Conservation (phyloP, 805 yeast genomes). For the Wickerhamomyces bisporus region DNA sequence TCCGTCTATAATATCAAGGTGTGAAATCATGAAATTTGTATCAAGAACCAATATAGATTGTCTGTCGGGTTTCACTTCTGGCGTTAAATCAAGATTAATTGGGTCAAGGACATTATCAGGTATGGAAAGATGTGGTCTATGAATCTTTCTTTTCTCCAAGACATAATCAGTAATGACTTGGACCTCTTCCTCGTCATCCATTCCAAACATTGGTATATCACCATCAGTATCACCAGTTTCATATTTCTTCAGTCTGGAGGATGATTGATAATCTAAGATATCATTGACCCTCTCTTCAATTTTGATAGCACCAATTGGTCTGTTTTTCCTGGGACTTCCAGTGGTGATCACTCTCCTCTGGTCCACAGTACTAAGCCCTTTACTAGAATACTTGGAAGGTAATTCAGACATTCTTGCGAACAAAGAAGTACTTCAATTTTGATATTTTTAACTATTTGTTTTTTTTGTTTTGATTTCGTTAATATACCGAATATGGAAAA, state of each 20-base stretch:
- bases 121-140: neutral
- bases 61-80: constrained; percentile 5
- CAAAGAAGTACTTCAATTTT: neutral
- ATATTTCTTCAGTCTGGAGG: neutral
- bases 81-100: constrained; percentile 4
- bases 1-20: constrained; percentile 52
- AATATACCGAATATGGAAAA: too few relatives aligned
- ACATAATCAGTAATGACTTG: constrained; percentile 39
- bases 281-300: constrained; percentile 21
- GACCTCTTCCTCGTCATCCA: constrained; percentile 42
- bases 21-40: constrained; percentile 77
- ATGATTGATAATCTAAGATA: constrained; percentile 4
- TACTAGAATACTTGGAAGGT: constrained; percentile 21
- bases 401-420: constrained; percentile 12
- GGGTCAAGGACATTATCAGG: neutral
- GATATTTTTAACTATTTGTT: neutral
- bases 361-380: constrained; percentile 16
- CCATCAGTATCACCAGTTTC: constrained; percentile 18
- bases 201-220: constrained; percentile 46
- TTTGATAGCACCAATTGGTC: constrained; percentile 22
- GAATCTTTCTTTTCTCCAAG: constrained; percentile 15
- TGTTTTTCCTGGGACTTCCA: constrained; percentile 11
- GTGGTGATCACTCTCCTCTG: constrained; percentile 14
- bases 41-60: constrained; percentile 58
- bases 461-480: neutral